Base-by-base conservation (phyloP, 257 asterid species). In the Leptodermis oblonga region DNA sequence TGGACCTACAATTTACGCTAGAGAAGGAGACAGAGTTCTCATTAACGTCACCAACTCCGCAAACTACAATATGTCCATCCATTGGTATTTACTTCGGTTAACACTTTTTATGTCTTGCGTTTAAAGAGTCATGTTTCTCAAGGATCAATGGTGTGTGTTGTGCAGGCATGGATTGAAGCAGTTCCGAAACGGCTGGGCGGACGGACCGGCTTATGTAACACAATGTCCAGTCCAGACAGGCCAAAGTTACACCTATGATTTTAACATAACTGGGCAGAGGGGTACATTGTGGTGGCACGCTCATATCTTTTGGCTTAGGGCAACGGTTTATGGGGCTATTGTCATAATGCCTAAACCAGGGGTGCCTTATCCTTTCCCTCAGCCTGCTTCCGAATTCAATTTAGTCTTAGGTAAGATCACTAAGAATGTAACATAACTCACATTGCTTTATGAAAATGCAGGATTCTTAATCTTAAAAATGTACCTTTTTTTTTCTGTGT, bases 121-220 rank as follows among this genome's bases (percentile, higher is more conserved):
- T n/a, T n/a, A n/a, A n/a, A n/a, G n/a, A n/a, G n/a, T n/a, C n/a
- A n/a, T n/a, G n/a, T n/a, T n/a, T n/a, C n/a, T n/a, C n/a, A n/a
- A n/a, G n/a, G n/a, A n/a, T n/a, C n/a, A n/a, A n/a, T n/a, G 42
- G 8, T 37, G 3, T 15, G 12, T 8, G 11, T 43, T 48, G 8
- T 68, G 41, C 65, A 88, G 90, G 95, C 95, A 88, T 42, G 95
- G 92, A 22, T 26, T 88, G 71, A 86, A 84, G 76, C 92, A 88
- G 64, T 81, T 69, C 56, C 82, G 92, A 1, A 88, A 81, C 73
- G 81, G 81, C 0, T 80, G 84, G 84, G 84, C 79, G 18, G 84
- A 80, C 4, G 81, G 84, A 6, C 84, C 89, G 7, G 91, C 90
- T 14, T 87, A 87, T 18, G 61, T 87, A 73, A 87, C 92, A 0